Conservation (phyloP, 495 filamentous ascomycete species). For the Recurvomyces mirabilis region DNA sequence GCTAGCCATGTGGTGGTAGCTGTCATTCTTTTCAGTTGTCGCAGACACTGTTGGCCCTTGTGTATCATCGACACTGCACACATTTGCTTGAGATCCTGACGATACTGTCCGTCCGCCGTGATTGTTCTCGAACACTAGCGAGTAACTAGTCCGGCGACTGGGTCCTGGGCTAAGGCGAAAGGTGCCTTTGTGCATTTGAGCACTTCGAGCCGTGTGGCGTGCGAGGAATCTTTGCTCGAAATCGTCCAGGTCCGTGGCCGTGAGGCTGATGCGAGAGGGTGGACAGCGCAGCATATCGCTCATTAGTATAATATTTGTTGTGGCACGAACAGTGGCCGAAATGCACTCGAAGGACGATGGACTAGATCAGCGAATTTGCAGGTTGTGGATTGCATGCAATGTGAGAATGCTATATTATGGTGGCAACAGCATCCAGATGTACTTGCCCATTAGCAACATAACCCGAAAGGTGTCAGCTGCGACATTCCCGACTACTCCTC, state of each 20-base stretch:
- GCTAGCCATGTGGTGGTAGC: background rate
- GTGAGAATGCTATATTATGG: too few relatives aligned
- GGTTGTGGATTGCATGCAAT: too few relatives aligned
- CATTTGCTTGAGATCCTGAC: constrained; percentile 4
- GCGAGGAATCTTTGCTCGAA: constrained; percentile 10
- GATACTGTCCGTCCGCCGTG: constrained; percentile 6
- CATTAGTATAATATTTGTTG: too few relatives aligned
- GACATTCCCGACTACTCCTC: too few relatives aligned
- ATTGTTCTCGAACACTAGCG: constrained; percentile 3
- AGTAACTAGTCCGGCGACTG: constrained; percentile 1
- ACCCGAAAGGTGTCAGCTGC: too few relatives aligned
- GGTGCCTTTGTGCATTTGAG: background rate
- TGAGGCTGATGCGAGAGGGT: constrained; percentile 15
- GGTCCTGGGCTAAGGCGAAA: constrained; percentile 16
- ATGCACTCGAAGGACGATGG: too few relatives aligned
- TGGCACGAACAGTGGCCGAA: too few relatives aligned
- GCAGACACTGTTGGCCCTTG: background rate
- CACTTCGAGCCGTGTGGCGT: constrained; percentile 1
- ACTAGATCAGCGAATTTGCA: too few relatives aligned
- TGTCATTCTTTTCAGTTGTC: background rate
- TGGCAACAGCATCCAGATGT: too few relatives aligned
- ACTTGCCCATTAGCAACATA: too few relatives aligned
- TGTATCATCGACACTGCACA: constrained; percentile 5
- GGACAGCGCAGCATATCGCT: too few relatives aligned
- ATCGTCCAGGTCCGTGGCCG: constrained; percentile 8